Base-by-base conservation (phyloP, 371 early-diverging fungal species). In the Aphelidium insulamus region DNA sequence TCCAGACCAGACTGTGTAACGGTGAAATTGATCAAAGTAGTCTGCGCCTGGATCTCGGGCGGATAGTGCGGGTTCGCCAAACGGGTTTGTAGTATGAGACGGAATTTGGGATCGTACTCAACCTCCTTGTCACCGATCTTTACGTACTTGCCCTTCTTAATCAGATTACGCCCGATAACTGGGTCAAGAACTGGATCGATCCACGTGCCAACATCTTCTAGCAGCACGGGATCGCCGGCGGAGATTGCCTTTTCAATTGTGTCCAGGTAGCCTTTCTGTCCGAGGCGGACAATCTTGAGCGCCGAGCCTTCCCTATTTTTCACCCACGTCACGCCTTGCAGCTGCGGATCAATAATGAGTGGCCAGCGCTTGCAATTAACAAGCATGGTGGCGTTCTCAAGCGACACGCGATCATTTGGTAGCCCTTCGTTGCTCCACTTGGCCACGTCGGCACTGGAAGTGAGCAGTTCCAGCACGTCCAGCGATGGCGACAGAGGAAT, bases 51-150 rank as follows among this genome's bases (percentile, higher is more conserved):
- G 32, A 68, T 63, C 45, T 68, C 68, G 19, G 68, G 68, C 12
- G 66, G 63, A 34, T 68, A 68, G 50, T 68, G 66, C 7, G 68
- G 68, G 48, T 68, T 68, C 16, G 68, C 50, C 10, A 52, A 39
- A 6, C 68, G 49, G 3, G 68, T 68, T 37, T 68, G 68, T 18
- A 68, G 43, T 28, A 68, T 62, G 37, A 68, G 51, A 34, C 59
- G 58, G 52, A 68, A 68, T 11, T 46, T 33, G 3, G 52, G 54
- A 38, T 68, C 61, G 40, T 65, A 65, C 36, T 68, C 68, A 27
- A 68, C 63, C 46, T 68, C 68, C 37, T 65, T 65, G 51, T 68
- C 68, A 12, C 68, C 68, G 51, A 68, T 54, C 27, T 56, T 54
- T 31, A 65, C 57, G 40, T 59, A 60, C 33, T 50, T 37, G 4